Base-by-base conservation (phyloP, 345 rosid genomes). In the Brassica nigra region DNA sequence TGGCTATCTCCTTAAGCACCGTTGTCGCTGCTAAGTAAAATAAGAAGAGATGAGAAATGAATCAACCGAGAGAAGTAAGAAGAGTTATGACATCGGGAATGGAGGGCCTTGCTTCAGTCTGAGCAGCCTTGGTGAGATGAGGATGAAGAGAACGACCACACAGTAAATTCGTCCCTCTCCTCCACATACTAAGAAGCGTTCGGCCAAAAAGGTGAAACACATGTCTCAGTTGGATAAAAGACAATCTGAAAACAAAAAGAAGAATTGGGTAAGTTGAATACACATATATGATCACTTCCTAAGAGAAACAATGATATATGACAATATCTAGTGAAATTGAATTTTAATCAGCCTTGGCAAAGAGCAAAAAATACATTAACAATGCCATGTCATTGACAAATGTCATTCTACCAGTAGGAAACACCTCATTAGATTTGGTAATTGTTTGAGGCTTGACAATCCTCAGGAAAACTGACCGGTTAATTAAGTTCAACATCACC, bases 1-100 rank as follows among this genome's bases (percentile, higher is more conserved):
- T 87, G 15, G 68, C 84, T 58, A 89, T 31, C 39, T 89, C 85
- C 27, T 83, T 77, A 59, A 89, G 68, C 73, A 68, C 82, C 67
- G 78, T 74, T 74, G 89, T 64, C 77, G 89, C 49, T 4, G 54
- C n/a, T 44, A 44, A 42, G 14, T 42, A 42, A 42, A 42, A 42
- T 3, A 42, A 42, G 14, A 42, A 9, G 49, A 42, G 14, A 42
- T 42, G 49, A 37, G 44, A 37, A 37, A 37, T 37, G 49, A 42
- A 42, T 9, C 49, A 42, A 42, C 14, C 14, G 14, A 10, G 49
- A 42, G 49, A 42, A 42, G 14, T 42, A 42, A 10, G 49, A 42
- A 42, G 49, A 3, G 2, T 9, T 42, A 9, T 42, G 10, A 10
- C 49, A 12, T 42, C 49, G 14, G 14, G 49, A 42, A 11, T 42